phyloP scores from a whole-genome alignment of 106 monocot species.

The Amphibolis antarctica region DNA sequence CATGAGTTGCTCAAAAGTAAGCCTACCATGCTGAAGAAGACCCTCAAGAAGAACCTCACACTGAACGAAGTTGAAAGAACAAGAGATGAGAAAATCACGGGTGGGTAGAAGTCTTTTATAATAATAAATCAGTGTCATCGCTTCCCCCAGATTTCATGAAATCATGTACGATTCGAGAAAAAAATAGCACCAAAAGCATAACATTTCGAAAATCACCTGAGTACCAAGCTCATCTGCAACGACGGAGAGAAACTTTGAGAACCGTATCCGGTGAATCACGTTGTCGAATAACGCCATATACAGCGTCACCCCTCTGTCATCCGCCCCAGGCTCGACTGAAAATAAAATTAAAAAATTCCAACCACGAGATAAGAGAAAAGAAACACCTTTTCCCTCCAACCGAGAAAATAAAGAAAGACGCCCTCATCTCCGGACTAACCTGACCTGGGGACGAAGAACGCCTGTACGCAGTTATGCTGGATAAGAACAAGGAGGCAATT shows the following conservation, averaged over 20 bases:
- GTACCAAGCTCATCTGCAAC: conserved; percentile 27
- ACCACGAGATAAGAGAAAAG: background rate
- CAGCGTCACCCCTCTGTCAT: conserved; percentile 16
- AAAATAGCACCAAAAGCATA: background rate
- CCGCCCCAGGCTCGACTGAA: background rate
- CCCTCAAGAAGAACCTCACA: conserved; percentile 57
- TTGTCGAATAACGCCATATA: conserved; percentile 73
- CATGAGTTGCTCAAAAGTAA: conserved; percentile 72
- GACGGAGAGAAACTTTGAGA: conserved; percentile 52
- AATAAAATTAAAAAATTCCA: background rate
- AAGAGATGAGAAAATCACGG: no score
- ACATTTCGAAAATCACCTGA: conserved; percentile 1
- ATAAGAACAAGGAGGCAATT: conserved; percentile 77
- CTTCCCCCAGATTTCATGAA: background rate
- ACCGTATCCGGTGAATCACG: conserved; percentile 70
- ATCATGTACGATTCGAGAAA: background rate
- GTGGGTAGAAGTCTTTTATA: no score
- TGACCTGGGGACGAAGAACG: conserved; percentile 36
- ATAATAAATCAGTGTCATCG: no score
- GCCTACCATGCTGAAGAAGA: conserved; percentile 84
- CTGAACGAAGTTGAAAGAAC: conserved; percentile 21
- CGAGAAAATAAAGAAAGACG: background rate
- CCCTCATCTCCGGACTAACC: conserved; percentile 12
- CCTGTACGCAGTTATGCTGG: conserved; percentile 95
- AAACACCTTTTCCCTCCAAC: no score